Conservation (phyloP, 2,329 filamentous ascomycete species). For the Hymenoscyphus fructigenus region DNA sequence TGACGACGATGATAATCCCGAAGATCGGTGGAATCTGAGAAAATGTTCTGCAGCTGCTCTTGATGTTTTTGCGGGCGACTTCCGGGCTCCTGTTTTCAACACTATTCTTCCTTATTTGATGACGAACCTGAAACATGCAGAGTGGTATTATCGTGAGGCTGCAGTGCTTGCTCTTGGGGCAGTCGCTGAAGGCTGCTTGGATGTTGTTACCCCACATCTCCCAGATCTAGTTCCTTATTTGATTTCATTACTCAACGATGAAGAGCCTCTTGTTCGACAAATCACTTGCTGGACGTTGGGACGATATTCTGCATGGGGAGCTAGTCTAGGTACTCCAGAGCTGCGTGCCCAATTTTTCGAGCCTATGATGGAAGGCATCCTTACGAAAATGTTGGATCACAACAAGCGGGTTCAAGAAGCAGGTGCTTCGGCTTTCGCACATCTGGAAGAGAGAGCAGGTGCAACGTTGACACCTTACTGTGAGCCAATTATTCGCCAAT, state of each 20-base stretch:
- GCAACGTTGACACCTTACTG: conserved; percentile 80
- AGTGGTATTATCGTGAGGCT: conserved; percentile 92
- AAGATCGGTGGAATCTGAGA: conserved; percentile 90
- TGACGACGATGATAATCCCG: conserved; percentile 77
- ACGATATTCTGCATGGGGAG: conserved; percentile 90
- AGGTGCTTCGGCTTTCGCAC: conserved; percentile 92
- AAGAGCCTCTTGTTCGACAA: conserved; percentile 86
- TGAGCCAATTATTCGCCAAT: conserved; percentile 86
- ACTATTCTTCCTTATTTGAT: conserved; percentile 91
- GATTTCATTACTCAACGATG: conserved; percentile 78
- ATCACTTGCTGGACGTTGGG: conserved; percentile 98
- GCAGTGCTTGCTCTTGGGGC: conserved; percentile 92
- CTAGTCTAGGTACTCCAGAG: conserved; percentile 64
- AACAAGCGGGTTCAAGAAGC: conserved; percentile 99
- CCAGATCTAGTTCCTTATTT: conserved; percentile 89
- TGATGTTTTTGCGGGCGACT: conserved; percentile 90
- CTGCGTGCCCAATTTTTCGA: conserved; percentile 81
- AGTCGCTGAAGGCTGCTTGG: conserved; percentile 91
- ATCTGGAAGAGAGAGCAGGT: conserved; percentile 90
- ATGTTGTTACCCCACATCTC: conserved; percentile 84
- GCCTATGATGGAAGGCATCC: conserved; percentile 94
- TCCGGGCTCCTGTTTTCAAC: conserved; percentile 83
- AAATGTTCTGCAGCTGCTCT: conserved; percentile 96
- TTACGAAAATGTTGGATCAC: conserved; percentile 90
- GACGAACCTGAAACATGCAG: conserved; percentile 79